Evolutionary conservation across 2,329 filamentous ascomycete genomes (phyloP), one percentile per base, ranked within the genome.

Genomic region (Hypoxylon sp.): DNA sequence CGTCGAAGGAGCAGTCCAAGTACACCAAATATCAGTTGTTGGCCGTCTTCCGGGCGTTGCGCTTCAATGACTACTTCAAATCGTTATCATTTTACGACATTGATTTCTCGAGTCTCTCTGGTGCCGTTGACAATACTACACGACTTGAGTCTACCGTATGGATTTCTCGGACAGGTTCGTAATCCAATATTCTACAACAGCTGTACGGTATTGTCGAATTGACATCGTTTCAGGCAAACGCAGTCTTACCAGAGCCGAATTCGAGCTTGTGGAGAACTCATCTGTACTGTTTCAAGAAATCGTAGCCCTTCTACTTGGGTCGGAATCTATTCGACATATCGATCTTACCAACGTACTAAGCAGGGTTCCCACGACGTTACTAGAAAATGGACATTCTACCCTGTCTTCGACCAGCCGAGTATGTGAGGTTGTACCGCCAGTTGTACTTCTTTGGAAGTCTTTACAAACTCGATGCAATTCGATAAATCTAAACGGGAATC

Each of bases 41-140:
- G n/a, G 87, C 87, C 9, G 83, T 88, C 0, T 83, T 88, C 71
- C 83, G 86, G 3, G 85, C 87, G 1, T 76, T 88, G 65, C 82
- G 87, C 9, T 89, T 87, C 74, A 89, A 89, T 59, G 87, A 86
- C 69, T 88, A 85, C 71, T 88, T 89, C 77, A 86, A 85, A 64
- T 85, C 86, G 0, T 76, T 89, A n/a, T 88, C 85, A 1, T 87
- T 89, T 68, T 77, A 80, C 9, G 82, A 85, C 58, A 81, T 88
- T 13, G 84, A 88, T 69, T 79, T 89, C 19, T 82, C 82, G 1
- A 77, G 73, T 14, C 76, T 85, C 1, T 77, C 79, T 44, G 78
- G 79, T 35, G 73, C 75, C 33, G 80, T 80, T 51, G 87, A 88
- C 66, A 81, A 81, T 47, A 74, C 79, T 1, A 78, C 80, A 4